These are phyloP conservation scores for Elsinoe necatrix DNA, from an alignment of 2,329 filamentous ascomycete species.

Conservation along the genomic window DNA sequence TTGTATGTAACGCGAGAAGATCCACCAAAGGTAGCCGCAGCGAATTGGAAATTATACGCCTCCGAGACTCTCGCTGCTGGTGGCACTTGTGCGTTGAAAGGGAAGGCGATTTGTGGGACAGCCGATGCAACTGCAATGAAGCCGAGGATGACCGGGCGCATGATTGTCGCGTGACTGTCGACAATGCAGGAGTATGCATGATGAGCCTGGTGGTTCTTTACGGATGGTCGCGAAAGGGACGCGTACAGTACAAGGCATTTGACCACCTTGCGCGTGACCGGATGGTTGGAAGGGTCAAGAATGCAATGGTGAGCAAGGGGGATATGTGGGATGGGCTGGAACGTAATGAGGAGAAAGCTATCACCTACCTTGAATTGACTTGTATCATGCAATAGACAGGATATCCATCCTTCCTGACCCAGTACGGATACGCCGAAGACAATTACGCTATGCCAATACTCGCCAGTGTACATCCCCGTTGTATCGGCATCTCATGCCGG, in stretches of 20 bases:
- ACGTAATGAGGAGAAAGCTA: not conserved
- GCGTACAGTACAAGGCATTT: constrained; percentile 4
- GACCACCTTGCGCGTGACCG: constrained; percentile 4
- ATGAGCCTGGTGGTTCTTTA: constrained; percentile 1
- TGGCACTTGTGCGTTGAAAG: constrained; percentile 77
- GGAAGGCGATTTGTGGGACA: constrained; percentile 47
- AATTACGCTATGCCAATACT: not conserved
- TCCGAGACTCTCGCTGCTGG: constrained; percentile 63
- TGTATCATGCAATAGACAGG: too few relatives aligned
- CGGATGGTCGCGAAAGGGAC: constrained; percentile 8
- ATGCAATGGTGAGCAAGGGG: constrained; percentile 10
- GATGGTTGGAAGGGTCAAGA: constrained; percentile 11
- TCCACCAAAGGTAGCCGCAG: constrained; percentile 59
- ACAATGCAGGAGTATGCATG: constrained; percentile 14
- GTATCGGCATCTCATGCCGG: not conserved
- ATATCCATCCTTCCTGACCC: not conserved
- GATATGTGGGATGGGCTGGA: not conserved
- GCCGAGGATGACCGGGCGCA: constrained; percentile 50
- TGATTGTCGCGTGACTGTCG: constrained; percentile 21
- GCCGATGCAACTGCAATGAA: constrained; percentile 11
- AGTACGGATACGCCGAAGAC: not conserved
- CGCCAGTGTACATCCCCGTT: not conserved
- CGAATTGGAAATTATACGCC: constrained; percentile 63
- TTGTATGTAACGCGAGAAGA: constrained; percentile 54
- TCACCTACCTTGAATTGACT: not conserved